Evolutionary conservation across 768 basidiomycete species (phyloP).

Genomic region (Lentinula sp.): DNA sequence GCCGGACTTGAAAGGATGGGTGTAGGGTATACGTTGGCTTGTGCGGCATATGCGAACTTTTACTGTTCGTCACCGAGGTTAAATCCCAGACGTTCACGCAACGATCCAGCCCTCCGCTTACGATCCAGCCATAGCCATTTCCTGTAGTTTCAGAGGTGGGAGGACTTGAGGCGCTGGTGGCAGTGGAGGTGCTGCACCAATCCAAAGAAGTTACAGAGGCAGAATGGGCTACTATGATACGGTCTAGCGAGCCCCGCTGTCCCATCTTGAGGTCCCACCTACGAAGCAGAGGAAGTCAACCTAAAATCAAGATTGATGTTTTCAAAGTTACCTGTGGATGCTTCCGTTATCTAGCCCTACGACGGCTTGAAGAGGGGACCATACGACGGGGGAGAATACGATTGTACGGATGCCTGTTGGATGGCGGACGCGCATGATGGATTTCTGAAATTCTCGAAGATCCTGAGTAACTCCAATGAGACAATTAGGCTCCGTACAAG

Average conservation of each 20-base stretch:
- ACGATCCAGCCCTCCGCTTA: slow-evolving; percentile 73
- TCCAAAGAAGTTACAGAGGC: slow-evolving; percentile 69
- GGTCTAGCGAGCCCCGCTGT: slow-evolving; percentile 66
- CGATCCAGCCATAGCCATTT: slow-evolving; percentile 62
- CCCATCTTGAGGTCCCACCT: slow-evolving; percentile 82
- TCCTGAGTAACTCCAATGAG: slow-evolving; percentile 37
- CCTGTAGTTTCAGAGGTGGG: slow-evolving; percentile 19
- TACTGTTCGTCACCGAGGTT: slow-evolving; percentile 10
- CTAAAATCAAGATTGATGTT: too few relatives aligned
- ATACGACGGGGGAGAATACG: slow-evolving; percentile 62
- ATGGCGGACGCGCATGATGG: slow-evolving; percentile 66
- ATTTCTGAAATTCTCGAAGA: slow-evolving; percentile 63
- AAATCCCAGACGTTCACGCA: slow-evolving; percentile 56
- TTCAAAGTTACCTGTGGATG: slow-evolving; percentile 43
- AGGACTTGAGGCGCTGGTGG: slow-evolving; percentile 9
- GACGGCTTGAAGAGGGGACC: slow-evolving; percentile 62
- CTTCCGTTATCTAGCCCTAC: slow-evolving; percentile 67
- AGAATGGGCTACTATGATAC: slow-evolving; percentile 67
- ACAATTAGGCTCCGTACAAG: background rate
- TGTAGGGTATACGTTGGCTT: slow-evolving; percentile 69
- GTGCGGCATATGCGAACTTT: slow-evolving; percentile 45
- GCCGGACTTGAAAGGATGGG: slow-evolving; percentile 68
- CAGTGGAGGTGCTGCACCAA: slow-evolving; percentile 46
- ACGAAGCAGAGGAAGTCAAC: background rate
- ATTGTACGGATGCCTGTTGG: slow-evolving; percentile 64